Evolutionary conservation across 2,329 filamentous ascomycete species (phyloP), one percentile per base, ranked within the genome.

Genomic region (Furcasterigmium furcatum): DNA sequence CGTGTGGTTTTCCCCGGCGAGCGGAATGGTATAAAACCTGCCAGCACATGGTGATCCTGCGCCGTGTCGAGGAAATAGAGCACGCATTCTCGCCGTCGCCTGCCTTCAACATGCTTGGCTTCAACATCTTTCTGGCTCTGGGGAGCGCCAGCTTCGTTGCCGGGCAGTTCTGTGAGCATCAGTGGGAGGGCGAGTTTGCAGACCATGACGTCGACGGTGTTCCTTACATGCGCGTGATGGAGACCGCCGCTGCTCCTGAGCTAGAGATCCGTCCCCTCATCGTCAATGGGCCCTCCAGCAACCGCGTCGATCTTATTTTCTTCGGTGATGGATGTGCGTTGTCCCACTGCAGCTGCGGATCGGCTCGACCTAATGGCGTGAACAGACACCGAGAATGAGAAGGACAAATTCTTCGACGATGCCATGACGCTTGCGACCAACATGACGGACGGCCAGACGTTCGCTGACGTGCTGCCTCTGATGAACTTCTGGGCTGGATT

Each of bases 401-500:
- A 58, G 43, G 58, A 58, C 48, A 62, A 62, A 46, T 62, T 61
- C 51, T 58, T 61, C 43, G 51, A 52, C 21, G 59, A 62, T 50
- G 57, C 59, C 14, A 29, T 59, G 46, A 51, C 51, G 40, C 53
- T 58, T 22, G 56, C 58, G 13, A 51, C 41, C 22, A 56, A 61
- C 32, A 44, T 61, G 20, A 62, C 59, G 4, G 52, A 56, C 21
- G 59, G 59, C 4, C 59, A 62, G 35, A 62, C 59, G 3, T 62
- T 60, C 24, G 50, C 52, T 18, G 57, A 61, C 22, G 56, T 61
- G 9, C 48, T 62, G 10, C 57, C 57, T 1, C 9, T 60, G 25
- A 50, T 62, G 52, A 62, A 62, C 43, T 60, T 56, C 29, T 62
- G 58, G 59, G 59, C 59, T 9, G 59, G 57, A 4, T 62, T 58